Evolutionary conservation across 192 early-diverging fungal genomes (phyloP).

Genomic region (Allomyces macrogynus): DNA sequence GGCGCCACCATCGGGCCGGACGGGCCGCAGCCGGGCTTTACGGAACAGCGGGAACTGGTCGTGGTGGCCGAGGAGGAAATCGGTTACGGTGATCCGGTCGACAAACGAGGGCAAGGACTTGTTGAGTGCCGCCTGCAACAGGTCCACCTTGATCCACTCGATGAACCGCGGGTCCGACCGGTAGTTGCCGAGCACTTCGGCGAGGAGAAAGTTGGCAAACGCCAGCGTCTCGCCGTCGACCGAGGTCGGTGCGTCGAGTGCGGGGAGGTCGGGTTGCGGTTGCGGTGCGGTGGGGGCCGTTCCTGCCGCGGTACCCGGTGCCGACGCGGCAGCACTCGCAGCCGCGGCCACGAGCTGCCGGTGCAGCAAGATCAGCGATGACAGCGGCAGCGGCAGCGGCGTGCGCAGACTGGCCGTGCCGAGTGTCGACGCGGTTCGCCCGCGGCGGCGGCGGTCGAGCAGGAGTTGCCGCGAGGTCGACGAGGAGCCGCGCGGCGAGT

Average conservation of each 20-base stretch:
- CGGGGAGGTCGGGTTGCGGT: background rate
- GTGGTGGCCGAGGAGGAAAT: background rate
- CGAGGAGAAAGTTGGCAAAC: background rate
- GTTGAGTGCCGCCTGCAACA: background rate
- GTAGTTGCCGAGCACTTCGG: background rate
- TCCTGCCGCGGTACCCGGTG: too few relatives aligned
- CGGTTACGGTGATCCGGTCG: background rate
- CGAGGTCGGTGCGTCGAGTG: background rate
- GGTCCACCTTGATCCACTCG: background rate
- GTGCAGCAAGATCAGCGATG: background rate
- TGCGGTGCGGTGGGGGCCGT: too few relatives aligned
- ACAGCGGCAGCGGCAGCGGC: background rate
- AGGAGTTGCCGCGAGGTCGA: background rate
- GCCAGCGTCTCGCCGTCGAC: background rate
- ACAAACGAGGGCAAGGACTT: background rate
- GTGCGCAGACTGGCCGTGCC: too few relatives aligned
- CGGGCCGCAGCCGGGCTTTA: background rate
- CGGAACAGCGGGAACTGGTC: background rate
- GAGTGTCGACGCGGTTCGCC: background rate
- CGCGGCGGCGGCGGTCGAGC: background rate
- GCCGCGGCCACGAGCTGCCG: background rate
- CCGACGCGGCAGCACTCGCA: background rate
- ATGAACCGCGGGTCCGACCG: background rate
- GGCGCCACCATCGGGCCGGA: background rate
- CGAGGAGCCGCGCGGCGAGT: background rate